Evolutionary conservation across 192 early-diverging fungal genomes (phyloP).

Genomic region (Rhizophagus prolifer): DNA sequence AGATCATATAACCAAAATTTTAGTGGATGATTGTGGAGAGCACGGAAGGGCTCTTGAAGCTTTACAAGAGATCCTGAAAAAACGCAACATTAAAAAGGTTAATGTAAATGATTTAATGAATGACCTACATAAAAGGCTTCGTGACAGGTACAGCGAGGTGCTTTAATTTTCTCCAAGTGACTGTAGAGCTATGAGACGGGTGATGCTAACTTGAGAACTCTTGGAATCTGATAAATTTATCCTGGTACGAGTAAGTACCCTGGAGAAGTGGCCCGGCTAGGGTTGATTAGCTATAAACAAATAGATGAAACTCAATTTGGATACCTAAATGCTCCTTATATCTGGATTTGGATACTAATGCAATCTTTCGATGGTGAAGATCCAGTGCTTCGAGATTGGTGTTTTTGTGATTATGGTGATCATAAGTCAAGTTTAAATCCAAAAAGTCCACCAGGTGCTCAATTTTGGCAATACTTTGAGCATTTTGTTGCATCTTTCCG

Average conservation of each 20-base stretch:
- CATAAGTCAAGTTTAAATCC: background rate
- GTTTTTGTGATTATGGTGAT: conserved; percentile 13
- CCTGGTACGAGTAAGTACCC: background rate
- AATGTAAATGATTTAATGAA: conserved; percentile 35
- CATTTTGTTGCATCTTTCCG: conserved; percentile 1
- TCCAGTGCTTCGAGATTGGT: conserved; percentile 8
- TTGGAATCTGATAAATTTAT: background rate
- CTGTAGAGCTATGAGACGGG: background rate
- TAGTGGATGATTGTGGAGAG: conserved; percentile 38
- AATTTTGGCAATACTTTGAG: conserved; percentile 6
- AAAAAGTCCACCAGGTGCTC: background rate
- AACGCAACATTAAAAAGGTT: conserved; percentile 12
- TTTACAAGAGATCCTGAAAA: conserved; percentile 16
- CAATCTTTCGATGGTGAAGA: conserved; percentile 12
- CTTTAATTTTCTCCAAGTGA: background rate
- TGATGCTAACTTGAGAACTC: background rate
- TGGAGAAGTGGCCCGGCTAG: background rate
- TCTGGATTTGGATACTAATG: conserved; percentile 38
- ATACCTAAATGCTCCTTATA: conserved; percentile 31
- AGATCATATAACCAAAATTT: conserved; percentile 33
- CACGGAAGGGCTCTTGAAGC: conserved; percentile 38
- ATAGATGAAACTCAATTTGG: background rate
- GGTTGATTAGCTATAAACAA: conserved; percentile 10
- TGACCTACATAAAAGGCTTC: conserved; percentile 1
- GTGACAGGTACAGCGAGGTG: too few species aligned